phyloP scores from a whole-genome alignment of 352 stramenopile genomes.

The Phytophthora pistaciae region DNA sequence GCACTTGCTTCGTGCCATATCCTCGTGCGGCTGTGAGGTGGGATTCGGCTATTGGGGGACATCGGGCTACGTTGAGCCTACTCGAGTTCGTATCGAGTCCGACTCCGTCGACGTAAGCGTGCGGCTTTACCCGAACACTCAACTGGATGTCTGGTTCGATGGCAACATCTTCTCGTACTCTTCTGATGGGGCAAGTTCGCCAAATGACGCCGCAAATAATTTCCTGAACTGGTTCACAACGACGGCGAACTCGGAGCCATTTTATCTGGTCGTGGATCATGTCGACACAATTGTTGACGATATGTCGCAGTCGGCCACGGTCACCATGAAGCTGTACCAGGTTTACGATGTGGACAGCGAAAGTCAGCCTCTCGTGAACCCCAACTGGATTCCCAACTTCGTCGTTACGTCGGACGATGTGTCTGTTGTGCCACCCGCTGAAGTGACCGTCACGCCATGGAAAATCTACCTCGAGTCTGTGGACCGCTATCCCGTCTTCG shows the following conservation, averaged over 20 bases:
- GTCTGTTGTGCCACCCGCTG: constrained; percentile 9
- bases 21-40: constrained; percentile 16
- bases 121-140: constrained; percentile 14
- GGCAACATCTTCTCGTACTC: constrained; percentile 14
- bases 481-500: constrained; percentile 21
- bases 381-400: constrained; percentile 29
- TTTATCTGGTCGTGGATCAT: constrained; percentile 8
- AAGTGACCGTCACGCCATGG: constrained; percentile 25
- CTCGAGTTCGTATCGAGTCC: constrained; percentile 16
- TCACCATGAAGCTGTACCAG: constrained; percentile 10
- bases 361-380: constrained; percentile 15
- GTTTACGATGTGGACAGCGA: constrained; percentile 5
- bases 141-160: constrained; percentile 19
- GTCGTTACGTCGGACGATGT: constrained; percentile 1
- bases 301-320: neutral
- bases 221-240: constrained; percentile 23
- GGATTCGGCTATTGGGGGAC: constrained; percentile 13
- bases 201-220: neutral
- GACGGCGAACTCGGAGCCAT: constrained; percentile 5
- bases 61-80: constrained; percentile 7
- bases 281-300: constrained; percentile 4
- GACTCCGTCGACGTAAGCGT: constrained; percentile 12
- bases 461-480: constrained; percentile 15
- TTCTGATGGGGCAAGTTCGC: neutral
- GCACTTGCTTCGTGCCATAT: constrained; percentile 14